Conservation (phyloP, 2,329 filamentous ascomycete species). For the Fusarium denticulatum region DNA sequence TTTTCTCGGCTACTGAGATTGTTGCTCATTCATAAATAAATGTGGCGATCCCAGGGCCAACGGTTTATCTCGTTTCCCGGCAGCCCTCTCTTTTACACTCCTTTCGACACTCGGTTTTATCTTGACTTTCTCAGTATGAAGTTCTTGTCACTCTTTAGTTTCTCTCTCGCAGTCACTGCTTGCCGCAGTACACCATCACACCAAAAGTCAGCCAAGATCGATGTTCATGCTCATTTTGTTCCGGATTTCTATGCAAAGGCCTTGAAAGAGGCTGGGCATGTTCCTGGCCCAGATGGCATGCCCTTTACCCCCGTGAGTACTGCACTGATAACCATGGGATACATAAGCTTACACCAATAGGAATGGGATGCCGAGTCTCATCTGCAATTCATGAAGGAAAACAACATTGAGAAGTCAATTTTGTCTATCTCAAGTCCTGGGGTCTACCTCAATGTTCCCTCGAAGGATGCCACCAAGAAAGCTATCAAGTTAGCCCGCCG, state of each 20-base stretch:
- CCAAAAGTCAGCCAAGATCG: conserved; percentile 2
- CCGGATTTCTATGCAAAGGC: conserved; percentile 6
- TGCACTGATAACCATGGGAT: accelerated
- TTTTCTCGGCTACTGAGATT: background rate
- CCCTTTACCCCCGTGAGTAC: background rate
- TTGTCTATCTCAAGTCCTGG: conserved; percentile 11
- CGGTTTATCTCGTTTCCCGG: background rate
- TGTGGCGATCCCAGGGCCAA: background rate
- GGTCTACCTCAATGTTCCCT: conserved; percentile 14
- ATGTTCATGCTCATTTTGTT: conserved; percentile 12
- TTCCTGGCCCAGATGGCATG: conserved; percentile 8
- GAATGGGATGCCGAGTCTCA: conserved; percentile 12
- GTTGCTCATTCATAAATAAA: background rate
- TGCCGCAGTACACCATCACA: background rate
- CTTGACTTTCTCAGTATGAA: background rate
- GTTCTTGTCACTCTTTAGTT: background rate
- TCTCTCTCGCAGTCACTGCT: background rate
- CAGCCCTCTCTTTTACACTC: background rate
- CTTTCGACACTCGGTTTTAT: background rate
- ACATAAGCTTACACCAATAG: background rate
- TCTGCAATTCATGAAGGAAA: conserved; percentile 14
- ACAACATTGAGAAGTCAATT: conserved; percentile 2
- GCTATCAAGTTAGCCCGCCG: background rate
- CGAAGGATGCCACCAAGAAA: background rate
- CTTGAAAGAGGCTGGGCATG: background rate